Conservation (phyloP, 148 eudicot species). For the Cornus kousa region DNA sequence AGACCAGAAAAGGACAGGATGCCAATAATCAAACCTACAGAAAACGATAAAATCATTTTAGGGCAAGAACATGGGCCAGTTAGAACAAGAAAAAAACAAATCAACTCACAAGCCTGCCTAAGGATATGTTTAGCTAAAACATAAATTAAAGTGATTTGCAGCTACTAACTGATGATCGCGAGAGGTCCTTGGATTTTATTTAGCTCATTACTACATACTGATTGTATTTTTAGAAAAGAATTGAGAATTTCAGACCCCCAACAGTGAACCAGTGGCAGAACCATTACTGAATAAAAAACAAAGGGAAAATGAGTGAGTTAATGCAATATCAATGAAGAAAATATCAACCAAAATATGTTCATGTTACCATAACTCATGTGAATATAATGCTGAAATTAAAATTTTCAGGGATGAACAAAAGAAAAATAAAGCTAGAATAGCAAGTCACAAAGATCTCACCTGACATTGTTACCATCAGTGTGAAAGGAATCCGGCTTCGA, state of each 20-base stretch:
- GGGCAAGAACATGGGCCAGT: constrained; percentile 12
- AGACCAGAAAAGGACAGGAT: constrained; percentile 2
- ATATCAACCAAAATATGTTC: background rate
- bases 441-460: constrained; percentile 36
- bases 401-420: constrained; percentile 3
- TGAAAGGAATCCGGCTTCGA: constrained; percentile 85
- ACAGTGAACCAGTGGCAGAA: background rate
- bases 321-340: too few species aligned
- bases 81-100: background rate
- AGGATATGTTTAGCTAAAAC: background rate
- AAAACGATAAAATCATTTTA: background rate
- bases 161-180: background rate
- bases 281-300: background rate
- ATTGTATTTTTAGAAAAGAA: background rate
- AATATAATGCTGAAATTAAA: background rate
- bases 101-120: constrained; percentile 1
- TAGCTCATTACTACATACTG: background rate
- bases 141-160: background rate
- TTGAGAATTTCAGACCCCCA: background rate
- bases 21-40: constrained; percentile 6
- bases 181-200: background rate
- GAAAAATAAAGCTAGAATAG: background rate
- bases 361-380: background rate
- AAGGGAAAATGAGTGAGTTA: background rate
- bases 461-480: constrained; percentile 57